Conservation (phyloP, 805 yeast genomes). For the Komagataella phaffii region DNA sequence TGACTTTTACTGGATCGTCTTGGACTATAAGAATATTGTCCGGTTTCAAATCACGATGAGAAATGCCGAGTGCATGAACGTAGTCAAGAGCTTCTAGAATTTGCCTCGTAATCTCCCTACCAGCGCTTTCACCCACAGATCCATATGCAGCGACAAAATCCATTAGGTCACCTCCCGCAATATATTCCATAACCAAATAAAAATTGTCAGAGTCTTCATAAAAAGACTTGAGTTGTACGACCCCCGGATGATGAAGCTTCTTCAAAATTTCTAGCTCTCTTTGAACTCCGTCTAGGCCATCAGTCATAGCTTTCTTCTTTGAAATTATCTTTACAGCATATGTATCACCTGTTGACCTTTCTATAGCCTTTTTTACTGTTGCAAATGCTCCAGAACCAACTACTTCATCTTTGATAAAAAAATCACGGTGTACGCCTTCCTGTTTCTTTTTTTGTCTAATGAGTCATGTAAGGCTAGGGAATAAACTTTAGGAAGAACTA, state of each 20-base stretch:
- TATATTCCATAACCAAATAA: conserved; percentile 89
- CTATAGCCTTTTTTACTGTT: conserved; percentile 82
- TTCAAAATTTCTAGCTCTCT: conserved; percentile 76
- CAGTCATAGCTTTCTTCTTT: conserved; percentile 63
- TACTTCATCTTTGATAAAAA: conserved; percentile 68
- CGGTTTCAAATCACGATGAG: conserved; percentile 95
- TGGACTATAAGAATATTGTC: conserved; percentile 86
- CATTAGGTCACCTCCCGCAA: conserved; percentile 96
- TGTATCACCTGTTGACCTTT: conserved; percentile 71
- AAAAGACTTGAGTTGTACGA: conserved; percentile 71
- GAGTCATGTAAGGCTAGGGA: neutral
- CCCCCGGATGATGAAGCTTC: conserved; percentile 70
- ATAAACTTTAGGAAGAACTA: conserved; percentile 25
- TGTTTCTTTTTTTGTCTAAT: neutral
- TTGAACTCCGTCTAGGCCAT: conserved; percentile 69
- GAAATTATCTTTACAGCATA: conserved; percentile 87
- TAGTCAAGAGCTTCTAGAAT: conserved; percentile 73
- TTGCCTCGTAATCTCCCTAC: conserved; percentile 76
- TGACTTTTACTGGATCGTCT: conserved; percentile 84
- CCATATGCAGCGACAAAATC: conserved; percentile 93
- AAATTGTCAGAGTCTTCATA: conserved; percentile 74
- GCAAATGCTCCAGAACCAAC: conserved; percentile 99
- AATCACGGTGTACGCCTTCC: conserved; percentile 26
- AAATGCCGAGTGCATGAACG: conserved; percentile 80
- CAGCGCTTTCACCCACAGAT: conserved; percentile 81